Conservation (phyloP, 495 filamentous ascomycete species). For the Podospora appendiculata region DNA sequence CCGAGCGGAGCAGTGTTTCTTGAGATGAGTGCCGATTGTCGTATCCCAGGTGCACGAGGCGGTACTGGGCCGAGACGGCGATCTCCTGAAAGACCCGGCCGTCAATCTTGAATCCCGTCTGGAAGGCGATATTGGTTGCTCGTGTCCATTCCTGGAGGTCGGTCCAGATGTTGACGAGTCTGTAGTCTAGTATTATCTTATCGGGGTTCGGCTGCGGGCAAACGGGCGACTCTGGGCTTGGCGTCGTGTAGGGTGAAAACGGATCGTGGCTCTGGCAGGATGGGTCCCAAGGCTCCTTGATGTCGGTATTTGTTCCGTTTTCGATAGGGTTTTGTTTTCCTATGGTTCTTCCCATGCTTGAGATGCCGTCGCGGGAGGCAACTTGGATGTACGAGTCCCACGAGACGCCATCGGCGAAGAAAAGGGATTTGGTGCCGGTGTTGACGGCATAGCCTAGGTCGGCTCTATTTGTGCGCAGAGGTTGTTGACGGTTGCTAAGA, state of each 20-base stretch:
- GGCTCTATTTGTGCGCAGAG: not conserved
- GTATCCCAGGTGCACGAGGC: slow-evolving; percentile 6
- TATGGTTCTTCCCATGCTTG: too few relatives aligned
- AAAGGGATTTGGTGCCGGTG: too few relatives aligned
- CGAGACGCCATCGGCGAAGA: too few relatives aligned
- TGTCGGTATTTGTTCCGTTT: too few relatives aligned
- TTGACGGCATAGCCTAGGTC: too few relatives aligned
- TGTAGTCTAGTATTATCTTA: slow-evolving; percentile 1
- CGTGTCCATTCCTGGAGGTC: slow-evolving; percentile 11
- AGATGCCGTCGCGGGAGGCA: too few relatives aligned
- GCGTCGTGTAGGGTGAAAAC: slow-evolving; percentile 1
- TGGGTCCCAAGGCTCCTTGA: too few relatives aligned
- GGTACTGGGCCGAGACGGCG: slow-evolving; percentile 10
- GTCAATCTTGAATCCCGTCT: slow-evolving; percentile 3
- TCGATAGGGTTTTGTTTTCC: too few relatives aligned
- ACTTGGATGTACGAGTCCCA: too few relatives aligned
- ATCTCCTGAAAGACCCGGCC: slow-evolving; percentile 6
- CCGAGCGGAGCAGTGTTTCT: slow-evolving; percentile 2
- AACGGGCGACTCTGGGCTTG: not conserved
- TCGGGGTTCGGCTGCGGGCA: slow-evolving; percentile 9
- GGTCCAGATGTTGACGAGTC: slow-evolving; percentile 3
- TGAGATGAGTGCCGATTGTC: not conserved
- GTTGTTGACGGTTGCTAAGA: not conserved
- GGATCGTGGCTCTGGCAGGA: not conserved
- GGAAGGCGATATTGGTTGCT: slow-evolving; percentile 5